Base-by-base conservation (phyloP, 441 rosid genomes). In the Populus hybrid region DNA sequence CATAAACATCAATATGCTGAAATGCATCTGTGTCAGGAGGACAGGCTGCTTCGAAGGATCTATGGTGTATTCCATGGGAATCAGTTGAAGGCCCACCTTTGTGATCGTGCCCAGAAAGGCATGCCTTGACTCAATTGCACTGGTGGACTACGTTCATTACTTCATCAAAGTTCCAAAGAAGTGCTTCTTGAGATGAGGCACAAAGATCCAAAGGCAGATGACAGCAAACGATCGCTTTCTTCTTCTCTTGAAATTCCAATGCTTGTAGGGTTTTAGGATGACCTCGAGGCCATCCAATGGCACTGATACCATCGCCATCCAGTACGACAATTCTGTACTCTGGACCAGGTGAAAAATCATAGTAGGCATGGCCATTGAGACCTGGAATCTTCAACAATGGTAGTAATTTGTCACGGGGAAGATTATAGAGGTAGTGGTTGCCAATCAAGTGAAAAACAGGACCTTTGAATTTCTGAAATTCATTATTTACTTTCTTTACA, bases 371-470 rank as follows among this genome's bases (percentile, higher is more conserved):
- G 8, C 86, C 81, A 70, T 86, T 88, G 38, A 42, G 34, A 80
- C 81, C 81, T 4, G 85, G 88, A 76, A 91, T 94, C 75, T 90
- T 90, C 81, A 95, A 82, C 6, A 94, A 81, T 0, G 97, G 97
- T 69, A 93, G 93, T 71, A 94, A 73, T 79, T 89, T 80, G 72
- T 85, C 84, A 5, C 97, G 93, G 5, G 93, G 92, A 79, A 95
- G 97, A 81, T 94, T 94, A 85, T 95, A 95, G 12, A 94, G 93
- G 77, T 98, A 94, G 80, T 95, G 99, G 77, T 95, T 92, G 8
- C 98, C 99, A 70, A 95, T 94, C 92, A 91, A 80, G 79, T 95
- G 98, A 87, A 90, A 88, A 12, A 88, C 85, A 1, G 89, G 90
- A 38, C 97, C 93, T 5, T 83, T 78, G 78, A 92, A 92, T 32